Evolutionary conservation across 2,329 filamentous ascomycete species (phyloP), one percentile per base, ranked within the genome.

Genomic region (Myriosclerotinia scirpicola): DNA sequence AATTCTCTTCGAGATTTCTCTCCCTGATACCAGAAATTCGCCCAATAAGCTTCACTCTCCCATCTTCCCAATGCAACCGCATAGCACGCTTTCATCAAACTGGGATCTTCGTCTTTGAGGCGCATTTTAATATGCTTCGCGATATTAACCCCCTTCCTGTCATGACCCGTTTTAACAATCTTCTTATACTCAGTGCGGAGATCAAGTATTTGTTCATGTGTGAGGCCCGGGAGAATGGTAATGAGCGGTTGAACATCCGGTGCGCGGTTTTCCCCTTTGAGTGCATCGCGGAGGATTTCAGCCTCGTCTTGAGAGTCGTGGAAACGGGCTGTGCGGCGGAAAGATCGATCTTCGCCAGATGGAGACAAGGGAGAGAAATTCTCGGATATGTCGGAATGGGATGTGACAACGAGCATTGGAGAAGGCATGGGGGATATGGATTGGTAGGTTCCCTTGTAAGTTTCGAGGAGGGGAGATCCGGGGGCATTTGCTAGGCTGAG

Each of bases 41-140:
- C 93, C 93, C 95, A 99, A 82, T 97, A 97, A 0, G 92, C 92
- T 78, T 99, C 95, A 72, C 88, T 90, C 80, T 97, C 95, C 89
- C 93, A 98, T 63, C 85, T 85, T 12, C 95, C 95, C 0, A 98
- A 85, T 0, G 94, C 93, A 2, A 92, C 93, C 4, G 93, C 88
- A 77, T 98, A 97, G 75, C 90, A 93, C 8, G 91, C 90, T 79
- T 98, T 98, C 79, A 93, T 94, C 71, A 98, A 88, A 72, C 87
- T 88, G 5, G 88, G 83, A 64, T 90, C 84, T 72, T 88, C 85
- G 54, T 91, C 88, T 79, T 93, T 93, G 74, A 93, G 83, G 26
- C 87, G 84, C 22, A 85, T 82, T 69, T 92, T 92, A 76, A 95
- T 90, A 78, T 95, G 91, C 79, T 94, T 94, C 67, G 91, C 90